Percentiles rank a stretch among this genome's conserved stretches.
Conservation (phyloP, 257 asterid species). For the Scutellaria baicalensis region DNA sequence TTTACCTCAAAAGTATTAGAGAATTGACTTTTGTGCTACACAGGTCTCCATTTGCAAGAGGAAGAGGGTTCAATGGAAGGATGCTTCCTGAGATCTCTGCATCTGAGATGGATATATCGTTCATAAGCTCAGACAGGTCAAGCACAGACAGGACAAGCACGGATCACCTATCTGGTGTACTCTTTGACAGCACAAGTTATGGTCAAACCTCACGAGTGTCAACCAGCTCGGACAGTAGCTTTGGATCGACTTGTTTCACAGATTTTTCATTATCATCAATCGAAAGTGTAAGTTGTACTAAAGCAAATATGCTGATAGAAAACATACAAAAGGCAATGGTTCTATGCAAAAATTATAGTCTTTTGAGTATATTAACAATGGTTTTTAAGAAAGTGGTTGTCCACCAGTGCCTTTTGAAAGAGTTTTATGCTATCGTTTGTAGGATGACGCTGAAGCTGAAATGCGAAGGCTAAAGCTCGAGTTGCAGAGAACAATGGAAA, state of each 20-base stretch:
- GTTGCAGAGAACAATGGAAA: constrained; percentile 71
- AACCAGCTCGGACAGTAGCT: constrained; percentile 62
- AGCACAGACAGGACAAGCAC: constrained; percentile 56
- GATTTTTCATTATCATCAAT: constrained; percentile 51
- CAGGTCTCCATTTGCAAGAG: constrained; percentile 61
- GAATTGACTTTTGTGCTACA: neutral
- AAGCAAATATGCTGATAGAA: no score
- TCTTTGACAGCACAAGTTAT: constrained; percentile 34
- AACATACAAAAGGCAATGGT: no score
- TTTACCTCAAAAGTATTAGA: no score
- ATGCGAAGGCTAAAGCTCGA: constrained; percentile 84
- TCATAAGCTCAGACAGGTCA: constrained; percentile 58
- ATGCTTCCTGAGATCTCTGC: constrained; percentile 43
- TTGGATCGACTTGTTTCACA: constrained; percentile 32
- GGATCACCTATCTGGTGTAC: constrained; percentile 31
- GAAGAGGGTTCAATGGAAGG: constrained; percentile 34
- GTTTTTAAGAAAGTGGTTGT: no score
- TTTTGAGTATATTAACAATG: no score
- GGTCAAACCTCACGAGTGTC: constrained; percentile 42
- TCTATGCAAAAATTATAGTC: no score
- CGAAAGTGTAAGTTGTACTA: constrained; percentile 44
- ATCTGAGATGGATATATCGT: constrained; percentile 55
- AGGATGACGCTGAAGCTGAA: constrained; percentile 78
- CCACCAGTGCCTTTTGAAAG: no score
- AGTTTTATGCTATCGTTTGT: neutral